These are phyloP conservation scores for Rehmannia glutinosa DNA, from an alignment of 257 asterid genomes.

Conservation along the genomic window DNA sequence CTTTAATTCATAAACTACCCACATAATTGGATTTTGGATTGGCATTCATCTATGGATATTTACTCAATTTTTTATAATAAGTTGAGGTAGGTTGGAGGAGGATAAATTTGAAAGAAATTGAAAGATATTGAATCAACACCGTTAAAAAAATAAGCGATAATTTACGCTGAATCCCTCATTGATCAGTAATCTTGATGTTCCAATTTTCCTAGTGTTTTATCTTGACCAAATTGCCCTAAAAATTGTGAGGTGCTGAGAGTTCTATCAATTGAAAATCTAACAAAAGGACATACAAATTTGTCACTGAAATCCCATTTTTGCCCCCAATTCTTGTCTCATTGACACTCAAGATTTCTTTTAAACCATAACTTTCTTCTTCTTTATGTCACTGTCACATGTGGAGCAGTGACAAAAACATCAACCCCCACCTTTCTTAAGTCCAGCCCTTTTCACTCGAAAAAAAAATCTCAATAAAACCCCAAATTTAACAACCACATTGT, in stretches of 20 bases:
- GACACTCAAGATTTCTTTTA: not conserved
- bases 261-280: conserved; percentile 2
- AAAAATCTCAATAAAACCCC: not conserved
- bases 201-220: not conserved
- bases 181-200: not conserved
- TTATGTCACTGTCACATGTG: conserved; percentile 27
- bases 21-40: not conserved
- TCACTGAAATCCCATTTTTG: conserved; percentile 13
- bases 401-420: conserved; percentile 23
- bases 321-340: conserved; percentile 13
- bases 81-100: too few species aligned
- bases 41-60: too few species aligned
- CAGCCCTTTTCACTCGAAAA: conserved; percentile 23
- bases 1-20: conserved; percentile 33
- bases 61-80: too few species aligned
- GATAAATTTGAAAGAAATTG: too few species aligned
- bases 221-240: conserved; percentile 34
- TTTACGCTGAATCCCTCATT: too few species aligned
- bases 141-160: too few species aligned
- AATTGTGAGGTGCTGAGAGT: conserved; percentile 31
- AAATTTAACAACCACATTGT: not conserved
- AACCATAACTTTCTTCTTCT: conserved; percentile 1
- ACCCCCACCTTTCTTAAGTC: conserved; percentile 30
- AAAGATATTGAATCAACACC: too few species aligned
- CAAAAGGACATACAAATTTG: conserved; percentile 13